Base-by-base conservation (phyloP, 2,329 filamentous ascomycete genomes). In the Xylariaceae sp. region DNA sequence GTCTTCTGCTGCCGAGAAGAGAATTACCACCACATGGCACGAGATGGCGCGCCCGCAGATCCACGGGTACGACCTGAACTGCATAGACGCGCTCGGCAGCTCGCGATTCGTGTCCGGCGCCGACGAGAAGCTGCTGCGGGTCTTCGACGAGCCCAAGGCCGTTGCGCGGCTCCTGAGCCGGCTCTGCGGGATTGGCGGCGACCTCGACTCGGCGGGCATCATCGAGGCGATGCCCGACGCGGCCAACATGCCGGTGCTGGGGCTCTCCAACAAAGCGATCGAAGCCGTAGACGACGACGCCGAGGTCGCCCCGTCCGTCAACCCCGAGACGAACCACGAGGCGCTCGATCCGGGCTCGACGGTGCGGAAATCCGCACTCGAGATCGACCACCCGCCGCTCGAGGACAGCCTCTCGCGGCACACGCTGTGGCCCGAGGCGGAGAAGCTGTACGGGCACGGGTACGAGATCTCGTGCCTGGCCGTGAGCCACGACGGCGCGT, bases 41-140 rank as follows among this genome's bases (percentile, higher is more conserved):
- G 94, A 99, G 71, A 92, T 97, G 77, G 88, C 92, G 1, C 81
- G 94, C 43, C 94, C 94, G 3, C 94, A 99, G 70, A 99, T 99
- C 60, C 94, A 99, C 70, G 94, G 94, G 30, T 99, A 99, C 71
- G 93, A 99, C 70, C 81, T 99, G 49, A 99, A 97, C 76, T 97
- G 94, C 71, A 86, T 97, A 59, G 89, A 92, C 66, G 82, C 86
- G 0, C 78, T 97, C 4, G 86, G 84, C 6, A 73, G 82, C 6
- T 81, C 84, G 6, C 88, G 87, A 62, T 99, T 99, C 68, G 88
- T 97, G 18, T 96, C 92, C 2, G 94, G 94, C 6, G 94, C 94
- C 3, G 94, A 99, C 62, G 94, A 99, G 77, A 99, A 99, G 74
- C 83, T 99, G n/a, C 83, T 99, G 70, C 88, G 94, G 20, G 93